Conservation (phyloP, 345 rosid genomes). For the Dovyalis caffra region DNA sequence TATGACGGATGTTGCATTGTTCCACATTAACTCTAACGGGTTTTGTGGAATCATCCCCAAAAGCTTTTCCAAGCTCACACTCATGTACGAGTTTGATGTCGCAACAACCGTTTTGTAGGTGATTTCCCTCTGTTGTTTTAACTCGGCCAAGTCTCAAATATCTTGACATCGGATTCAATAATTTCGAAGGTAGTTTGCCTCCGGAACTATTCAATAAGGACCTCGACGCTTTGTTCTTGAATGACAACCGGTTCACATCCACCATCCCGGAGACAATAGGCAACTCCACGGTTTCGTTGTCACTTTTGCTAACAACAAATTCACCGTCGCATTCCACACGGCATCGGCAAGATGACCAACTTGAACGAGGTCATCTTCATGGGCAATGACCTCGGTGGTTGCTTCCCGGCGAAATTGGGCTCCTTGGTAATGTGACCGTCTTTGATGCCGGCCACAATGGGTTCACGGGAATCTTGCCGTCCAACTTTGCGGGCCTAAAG, state of each 20-base stretch:
- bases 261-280: conserved; percentile 66
- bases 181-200: conserved; percentile 75
- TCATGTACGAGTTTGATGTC: conserved; percentile 75
- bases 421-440: conserved; percentile 45
- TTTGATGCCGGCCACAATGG: conserved; percentile 57
- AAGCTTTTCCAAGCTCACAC: conserved; percentile 42
- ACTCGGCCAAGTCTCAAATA: conserved; percentile 53
- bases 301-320: conserved; percentile 67
- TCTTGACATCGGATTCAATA: conserved; percentile 64
- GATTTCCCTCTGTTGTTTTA: conserved; percentile 57
- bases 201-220: conserved; percentile 44
- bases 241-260: conserved; percentile 69
- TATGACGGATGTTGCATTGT: conserved; percentile 53
- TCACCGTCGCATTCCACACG: conserved; percentile 62
- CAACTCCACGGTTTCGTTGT: conserved; percentile 56
- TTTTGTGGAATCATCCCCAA: conserved; percentile 79
- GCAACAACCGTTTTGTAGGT: conserved; percentile 84
- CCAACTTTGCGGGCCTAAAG: conserved; percentile 34
- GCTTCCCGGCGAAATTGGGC: conserved; percentile 68
- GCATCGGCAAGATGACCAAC: conserved; percentile 61
- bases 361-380: conserved; percentile 57
- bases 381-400: conserved; percentile 60
- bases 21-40: conserved; percentile 74
- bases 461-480: conserved; percentile 50
- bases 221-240: conserved; percentile 69